Base-by-base conservation (phyloP, 1,139 yeast species). In the Wickerhamiella pararugosa region DNA sequence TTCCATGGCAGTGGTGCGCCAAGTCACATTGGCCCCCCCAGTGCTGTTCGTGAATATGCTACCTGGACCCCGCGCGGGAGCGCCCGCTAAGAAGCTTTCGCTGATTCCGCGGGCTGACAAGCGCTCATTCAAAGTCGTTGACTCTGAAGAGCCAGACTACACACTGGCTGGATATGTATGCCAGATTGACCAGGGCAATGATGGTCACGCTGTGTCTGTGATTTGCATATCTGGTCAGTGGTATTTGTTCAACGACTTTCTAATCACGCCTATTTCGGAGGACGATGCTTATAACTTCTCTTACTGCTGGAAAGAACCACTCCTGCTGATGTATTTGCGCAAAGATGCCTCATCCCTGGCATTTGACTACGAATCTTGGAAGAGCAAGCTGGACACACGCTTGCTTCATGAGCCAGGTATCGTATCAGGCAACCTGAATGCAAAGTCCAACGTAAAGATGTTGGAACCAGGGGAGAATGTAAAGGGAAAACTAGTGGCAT, bases 181-280 rank as follows among this genome's bases (percentile, higher is more conserved):
- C n/a, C 67, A 65, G 44, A 55, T 66, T 7, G 43, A 52, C 4
- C 47, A 51, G 25, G 52, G 50, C 5, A 55, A 54, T 6, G 47
- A 49, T 6, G 52, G 56, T 21, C 69, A 64, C 40, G 49, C 60
- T 40, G 64, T 65, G 8, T 52, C 67, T 5, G 51, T 62, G 49
- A 67, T 75, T 5, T 69, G 70, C 43, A 64, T 75, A n/a, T 64
- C 59, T 10, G 69, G 66, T 40, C 67, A 67, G 43, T 92, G 99
- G 98, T 75, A 70, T 51, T 60, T 92, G 53, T 86, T 92, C 59
- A 92, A 92, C 56, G 97, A 92, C 59, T 92, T 87, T 60, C 64
- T 90, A 52, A 97, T 86, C n/a, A 73, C 76, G 57, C 78, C 77
- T 25, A 69, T 92, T 1, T 69, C 79, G 1, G 82, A 78, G 49